Conservation (phyloP, 441 rosid genomes). For the Gossypium schwendimanii region DNA sequence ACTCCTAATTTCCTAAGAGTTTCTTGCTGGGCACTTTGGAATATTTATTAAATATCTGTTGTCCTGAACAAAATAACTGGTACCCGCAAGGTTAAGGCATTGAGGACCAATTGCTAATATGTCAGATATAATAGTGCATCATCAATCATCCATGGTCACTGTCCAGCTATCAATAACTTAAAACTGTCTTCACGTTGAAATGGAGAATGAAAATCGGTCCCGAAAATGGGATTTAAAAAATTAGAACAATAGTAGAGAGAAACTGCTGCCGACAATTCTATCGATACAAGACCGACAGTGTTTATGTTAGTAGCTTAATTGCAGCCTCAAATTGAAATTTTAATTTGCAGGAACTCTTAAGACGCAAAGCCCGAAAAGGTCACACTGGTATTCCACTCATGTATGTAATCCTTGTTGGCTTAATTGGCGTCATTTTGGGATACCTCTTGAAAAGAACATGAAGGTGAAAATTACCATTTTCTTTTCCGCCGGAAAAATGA, state of each 20-base stretch:
- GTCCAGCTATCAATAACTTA: neutral
- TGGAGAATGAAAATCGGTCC: neutral
- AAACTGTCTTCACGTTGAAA: neutral
- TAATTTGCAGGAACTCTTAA: conserved; percentile 51
- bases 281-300: neutral
- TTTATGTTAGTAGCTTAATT: neutral
- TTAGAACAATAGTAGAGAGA: neutral
- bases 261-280: neutral
- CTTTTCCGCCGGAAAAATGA: conserved; percentile 8
- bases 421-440: conserved; percentile 55
- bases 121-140: neutral
- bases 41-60: neutral
- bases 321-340: neutral
- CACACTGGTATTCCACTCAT: conserved; percentile 31
- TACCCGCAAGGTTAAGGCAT: neutral
- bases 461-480: conserved; percentile 8
- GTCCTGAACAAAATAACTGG: too few species aligned
- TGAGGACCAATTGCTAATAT: neutral
- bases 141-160: neutral
- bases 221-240: neutral
- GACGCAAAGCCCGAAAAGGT: conserved; percentile 36
- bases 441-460: conserved; percentile 45
- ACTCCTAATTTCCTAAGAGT: neutral
- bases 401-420: conserved; percentile 41
- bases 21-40: neutral